Conservation (phyloP, 192 early-diverging fungal species). For the Entomortierella parvispora region DNA sequence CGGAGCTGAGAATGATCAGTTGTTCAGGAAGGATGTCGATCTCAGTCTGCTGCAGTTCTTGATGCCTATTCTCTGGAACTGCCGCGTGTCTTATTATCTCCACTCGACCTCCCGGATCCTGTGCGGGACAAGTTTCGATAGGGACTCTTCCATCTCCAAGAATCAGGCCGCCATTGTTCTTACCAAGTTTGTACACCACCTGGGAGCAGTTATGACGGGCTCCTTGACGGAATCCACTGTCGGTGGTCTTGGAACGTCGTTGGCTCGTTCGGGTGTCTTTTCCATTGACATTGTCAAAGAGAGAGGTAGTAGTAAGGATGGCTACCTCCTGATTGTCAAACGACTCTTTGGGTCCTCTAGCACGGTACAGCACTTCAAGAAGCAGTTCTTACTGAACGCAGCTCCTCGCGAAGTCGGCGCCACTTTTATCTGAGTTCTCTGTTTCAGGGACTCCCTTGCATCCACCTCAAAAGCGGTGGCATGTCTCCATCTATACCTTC, state of each 20-base stretch:
- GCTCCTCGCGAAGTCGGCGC: conserved; percentile 1
- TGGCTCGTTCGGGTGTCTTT: conserved; percentile 25
- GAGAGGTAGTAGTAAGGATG: not conserved
- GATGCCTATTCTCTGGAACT: conserved; percentile 31
- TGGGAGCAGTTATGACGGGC: conserved; percentile 34
- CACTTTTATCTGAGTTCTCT: not conserved
- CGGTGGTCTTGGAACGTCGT: conserved; percentile 2
- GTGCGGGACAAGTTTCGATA: conserved; percentile 30
- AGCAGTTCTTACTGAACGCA: conserved; percentile 18
- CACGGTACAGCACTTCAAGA: conserved; percentile 37
- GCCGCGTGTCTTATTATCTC: conserved; percentile 42
- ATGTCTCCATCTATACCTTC: too few relatives aligned
- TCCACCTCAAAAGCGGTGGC: too few relatives aligned
- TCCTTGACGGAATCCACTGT: not conserved
- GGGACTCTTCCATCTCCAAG: not conserved
- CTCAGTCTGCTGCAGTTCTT: conserved; percentile 43
- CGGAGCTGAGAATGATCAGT: conserved; percentile 7
- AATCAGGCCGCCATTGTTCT: not conserved
- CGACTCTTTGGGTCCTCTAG: conserved; percentile 37
- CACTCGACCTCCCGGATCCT: conserved; percentile 45
- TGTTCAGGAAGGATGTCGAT: conserved; percentile 32
- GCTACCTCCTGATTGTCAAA: conserved; percentile 21
- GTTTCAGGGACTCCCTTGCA: not conserved
- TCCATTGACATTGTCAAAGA: conserved; percentile 41
- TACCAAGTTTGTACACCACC: conserved; percentile 24